phyloP scores from a whole-genome alignment of 305 asterid species.

The Fraxinus platypoda region DNA sequence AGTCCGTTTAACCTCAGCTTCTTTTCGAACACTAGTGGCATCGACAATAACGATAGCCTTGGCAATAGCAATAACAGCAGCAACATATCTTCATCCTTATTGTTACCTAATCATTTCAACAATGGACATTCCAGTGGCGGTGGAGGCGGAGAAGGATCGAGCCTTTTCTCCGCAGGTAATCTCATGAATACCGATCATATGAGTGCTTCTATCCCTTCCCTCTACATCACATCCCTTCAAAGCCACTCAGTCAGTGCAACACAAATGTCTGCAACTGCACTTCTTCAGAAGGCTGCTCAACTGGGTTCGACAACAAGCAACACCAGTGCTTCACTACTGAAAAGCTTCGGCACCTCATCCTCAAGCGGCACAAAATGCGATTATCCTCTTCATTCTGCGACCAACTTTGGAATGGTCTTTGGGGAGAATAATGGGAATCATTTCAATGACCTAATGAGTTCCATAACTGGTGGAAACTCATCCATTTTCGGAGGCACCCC shows the following conservation, averaged over 20 bases:
- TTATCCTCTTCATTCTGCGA: constrained; percentile 3
- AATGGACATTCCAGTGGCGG: constrained; percentile 35
- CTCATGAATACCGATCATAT: constrained; percentile 35
- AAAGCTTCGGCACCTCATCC: constrained; percentile 41
- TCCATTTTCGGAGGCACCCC: constrained; percentile 24
- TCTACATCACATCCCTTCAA: constrained; percentile 47
- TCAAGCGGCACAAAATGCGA: constrained; percentile 19
- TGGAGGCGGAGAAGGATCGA: constrained; percentile 40
- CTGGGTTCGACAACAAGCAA: constrained; percentile 58
- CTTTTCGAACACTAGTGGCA: constrained; percentile 35
- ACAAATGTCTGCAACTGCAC: constrained; percentile 80
- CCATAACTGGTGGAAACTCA: constrained; percentile 34
- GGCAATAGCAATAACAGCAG: constrained; percentile 24
- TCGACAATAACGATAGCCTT: constrained; percentile 12
- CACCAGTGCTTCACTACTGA: constrained; percentile 47
- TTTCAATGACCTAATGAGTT: constrained; percentile 45
- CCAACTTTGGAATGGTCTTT: constrained; percentile 30
- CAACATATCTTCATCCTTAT: constrained; percentile 3
- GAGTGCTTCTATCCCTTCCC: constrained; percentile 48
- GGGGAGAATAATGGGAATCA: constrained; percentile 33
- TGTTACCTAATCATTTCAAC: constrained; percentile 30
- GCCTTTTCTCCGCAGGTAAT: constrained; percentile 52
- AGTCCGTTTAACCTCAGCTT: constrained; percentile 61
- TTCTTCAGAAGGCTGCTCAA: constrained; percentile 79
- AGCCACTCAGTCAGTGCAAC: constrained; percentile 16